Percentiles rank a stretch among this genome's conserved stretches.
phyloP scores from a whole-genome alignment of 2,329 filamentous ascomycete genomes.

The Fusarium verticillioides region DNA sequence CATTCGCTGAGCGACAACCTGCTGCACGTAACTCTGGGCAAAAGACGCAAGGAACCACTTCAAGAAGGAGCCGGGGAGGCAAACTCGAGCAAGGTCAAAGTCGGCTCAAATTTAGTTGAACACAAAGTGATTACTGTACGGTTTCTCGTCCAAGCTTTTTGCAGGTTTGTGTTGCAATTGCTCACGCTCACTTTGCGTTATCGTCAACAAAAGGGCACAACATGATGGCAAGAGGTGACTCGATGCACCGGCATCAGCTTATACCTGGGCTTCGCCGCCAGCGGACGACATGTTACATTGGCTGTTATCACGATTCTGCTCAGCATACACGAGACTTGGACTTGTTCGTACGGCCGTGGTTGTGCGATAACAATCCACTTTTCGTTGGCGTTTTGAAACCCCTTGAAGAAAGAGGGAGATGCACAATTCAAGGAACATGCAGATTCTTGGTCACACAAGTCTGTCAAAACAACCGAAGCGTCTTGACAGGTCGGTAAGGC shows the following conservation, averaged over 20 bases:
- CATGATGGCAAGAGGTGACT: neutral
- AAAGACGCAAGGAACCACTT: slow-evolving; percentile 50
- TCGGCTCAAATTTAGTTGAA: slow-evolving; percentile 69
- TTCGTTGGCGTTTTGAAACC: slow-evolving; percentile 12
- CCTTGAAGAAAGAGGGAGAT: slow-evolving; percentile 3
- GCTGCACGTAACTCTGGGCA: slow-evolving; percentile 46
- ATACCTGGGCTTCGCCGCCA: neutral
- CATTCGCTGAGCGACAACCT: slow-evolving; percentile 55
- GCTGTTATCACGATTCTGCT: slow-evolving; percentile 1
- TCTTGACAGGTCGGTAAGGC: slow-evolving; percentile 30
- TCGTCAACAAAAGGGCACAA: neutral
- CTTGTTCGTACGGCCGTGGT: slow-evolving; percentile 7
- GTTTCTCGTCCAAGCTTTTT: neutral
- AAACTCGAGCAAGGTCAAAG: slow-evolving; percentile 68
- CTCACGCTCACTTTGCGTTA: neutral
- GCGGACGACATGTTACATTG: neutral
- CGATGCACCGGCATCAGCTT: neutral
- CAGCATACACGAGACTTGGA: slow-evolving; percentile 8
- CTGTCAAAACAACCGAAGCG: slow-evolving; percentile 31
- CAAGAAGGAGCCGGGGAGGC: slow-evolving; percentile 54
- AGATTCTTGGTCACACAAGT: slow-evolving; percentile 30
- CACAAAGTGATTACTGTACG: neutral
- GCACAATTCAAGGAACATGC: slow-evolving; percentile 29
- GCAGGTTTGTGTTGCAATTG: neutral
- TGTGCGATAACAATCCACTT: slow-evolving; percentile 11